phyloP scores from a whole-genome alignment of 2,329 filamentous ascomycete genomes.

The Sordariomycetes sp. region DNA sequence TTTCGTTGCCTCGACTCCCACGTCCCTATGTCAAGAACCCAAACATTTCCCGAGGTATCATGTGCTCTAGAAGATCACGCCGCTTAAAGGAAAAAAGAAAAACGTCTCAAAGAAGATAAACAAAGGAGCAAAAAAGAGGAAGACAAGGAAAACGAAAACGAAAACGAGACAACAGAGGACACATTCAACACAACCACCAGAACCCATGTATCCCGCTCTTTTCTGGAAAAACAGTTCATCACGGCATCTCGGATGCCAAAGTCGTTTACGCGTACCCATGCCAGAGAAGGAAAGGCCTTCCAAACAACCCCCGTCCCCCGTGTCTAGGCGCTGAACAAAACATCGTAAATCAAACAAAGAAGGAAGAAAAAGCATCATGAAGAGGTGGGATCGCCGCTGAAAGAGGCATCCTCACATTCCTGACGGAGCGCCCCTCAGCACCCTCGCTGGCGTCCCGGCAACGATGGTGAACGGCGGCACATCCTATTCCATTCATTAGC shows the following conservation, averaged over 20 bases:
- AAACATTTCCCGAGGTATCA: neutral
- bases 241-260: neutral
- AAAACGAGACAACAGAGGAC: neutral
- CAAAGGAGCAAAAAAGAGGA: no score
- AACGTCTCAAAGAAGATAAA: neutral
- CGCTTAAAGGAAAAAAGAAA: neutral
- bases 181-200: neutral
- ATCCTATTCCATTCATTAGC: slow-evolving; percentile 24
- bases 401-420: neutral
- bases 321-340: neutral
- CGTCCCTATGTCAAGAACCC: neutral
- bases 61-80: neutral
- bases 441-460: slow-evolving; percentile 54
- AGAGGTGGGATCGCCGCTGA: neutral
- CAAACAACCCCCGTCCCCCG: neutral
- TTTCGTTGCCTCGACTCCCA: neutral
- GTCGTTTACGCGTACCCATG: neutral
- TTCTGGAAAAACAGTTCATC: neutral
- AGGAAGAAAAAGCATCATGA: neutral
- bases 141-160: no score
- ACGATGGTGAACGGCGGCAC: slow-evolving; percentile 57
- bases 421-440: slow-evolving; percentile 25
- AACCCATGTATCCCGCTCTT: neutral
- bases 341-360: neutral
- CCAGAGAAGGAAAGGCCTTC: neutral